phyloP scores from a whole-genome alignment of 768 basidiomycete genomes.

The Kwoniella sp. region DNA sequence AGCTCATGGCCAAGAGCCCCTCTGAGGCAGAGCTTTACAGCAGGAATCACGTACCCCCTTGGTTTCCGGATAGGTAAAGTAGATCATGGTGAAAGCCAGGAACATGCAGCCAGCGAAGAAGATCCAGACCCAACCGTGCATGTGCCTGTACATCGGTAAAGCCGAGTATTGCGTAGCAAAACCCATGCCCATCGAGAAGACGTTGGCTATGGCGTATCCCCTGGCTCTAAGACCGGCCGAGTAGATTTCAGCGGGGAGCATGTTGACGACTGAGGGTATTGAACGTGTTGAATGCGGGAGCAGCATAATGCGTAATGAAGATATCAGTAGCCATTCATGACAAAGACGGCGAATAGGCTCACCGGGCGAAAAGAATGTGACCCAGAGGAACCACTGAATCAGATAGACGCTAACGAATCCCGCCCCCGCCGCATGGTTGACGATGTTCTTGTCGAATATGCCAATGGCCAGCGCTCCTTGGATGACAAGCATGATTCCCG shows the following conservation, averaged over 20 bases:
- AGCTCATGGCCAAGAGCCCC: background rate
- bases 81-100: constrained; percentile 34
- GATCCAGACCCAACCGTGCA: constrained; percentile 43
- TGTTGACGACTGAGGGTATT: constrained; percentile 29
- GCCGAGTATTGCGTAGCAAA: constrained; percentile 44
- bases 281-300: background rate
- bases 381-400: constrained; percentile 45
- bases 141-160: constrained; percentile 39
- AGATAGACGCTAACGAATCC: constrained; percentile 39
- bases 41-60: constrained; percentile 33
- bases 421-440: constrained; percentile 37
- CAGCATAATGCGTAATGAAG: too few relatives aligned
- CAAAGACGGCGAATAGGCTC: background rate
- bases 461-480: constrained; percentile 33
- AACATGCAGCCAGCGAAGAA: constrained; percentile 41
- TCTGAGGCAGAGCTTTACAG: background rate
- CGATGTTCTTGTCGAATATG: constrained; percentile 40
- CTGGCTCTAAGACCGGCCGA: constrained; percentile 39
- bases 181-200: constrained; percentile 42
- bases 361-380: constrained; percentile 39
- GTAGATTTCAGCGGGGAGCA: constrained; percentile 43
- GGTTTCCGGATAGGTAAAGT: constrained; percentile 42
- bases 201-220: constrained; percentile 41
- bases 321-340: too few relatives aligned
- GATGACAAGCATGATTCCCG: constrained; percentile 32